These are phyloP conservation scores for Rhodotorula sp. DNA, from an alignment of 1,284 basidiomycete genomes.

Conservation along the genomic window DNA sequence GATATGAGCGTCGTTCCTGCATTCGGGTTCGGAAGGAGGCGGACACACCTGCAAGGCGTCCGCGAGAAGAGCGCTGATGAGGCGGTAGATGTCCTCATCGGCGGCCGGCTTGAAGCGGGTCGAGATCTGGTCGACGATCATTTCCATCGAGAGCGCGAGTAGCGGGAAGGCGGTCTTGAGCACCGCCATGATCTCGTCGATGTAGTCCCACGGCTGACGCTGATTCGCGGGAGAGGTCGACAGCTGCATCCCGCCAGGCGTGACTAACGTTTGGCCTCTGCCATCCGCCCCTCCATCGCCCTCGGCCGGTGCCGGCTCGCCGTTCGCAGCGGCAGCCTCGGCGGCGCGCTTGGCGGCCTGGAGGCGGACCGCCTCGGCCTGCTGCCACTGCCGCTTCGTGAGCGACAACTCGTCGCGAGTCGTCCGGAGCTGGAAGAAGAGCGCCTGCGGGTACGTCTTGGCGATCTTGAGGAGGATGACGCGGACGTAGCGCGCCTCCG, in stretches of 20 bases:
- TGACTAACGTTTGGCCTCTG: conserved; percentile 13
- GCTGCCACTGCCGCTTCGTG: conserved; percentile 49
- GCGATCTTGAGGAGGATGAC: conserved; percentile 87
- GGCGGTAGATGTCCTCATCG: conserved; percentile 94
- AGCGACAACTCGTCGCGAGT: conserved; percentile 78
- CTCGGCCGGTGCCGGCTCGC: conserved; percentile 50
- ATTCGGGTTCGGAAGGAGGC: background rate
- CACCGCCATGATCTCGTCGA: conserved; percentile 91
- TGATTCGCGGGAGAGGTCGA: conserved; percentile 25
- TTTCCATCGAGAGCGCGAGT: conserved; percentile 91
- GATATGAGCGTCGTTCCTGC: background rate
- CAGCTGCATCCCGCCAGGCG: conserved; percentile 21
- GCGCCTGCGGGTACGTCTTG: conserved; percentile 86
- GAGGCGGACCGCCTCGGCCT: conserved; percentile 6
- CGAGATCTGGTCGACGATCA: conserved; percentile 93
- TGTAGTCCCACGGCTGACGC: conserved; percentile 70
- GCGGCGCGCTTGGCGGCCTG: conserved; percentile 42
- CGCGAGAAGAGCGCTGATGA: conserved; percentile 77
- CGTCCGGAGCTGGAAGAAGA: conserved; percentile 94
- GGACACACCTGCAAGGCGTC: conserved; percentile 54
- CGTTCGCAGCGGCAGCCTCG: conserved; percentile 55
- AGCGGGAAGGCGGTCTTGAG: conserved; percentile 96
- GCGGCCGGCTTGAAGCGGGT: conserved; percentile 84
- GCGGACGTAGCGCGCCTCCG: conserved; percentile 89
- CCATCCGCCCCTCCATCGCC: conserved; percentile 38